Evolutionary conservation across 805 yeast genomes (phyloP).

Genomic region (Starmerella scarabaei): DNA sequence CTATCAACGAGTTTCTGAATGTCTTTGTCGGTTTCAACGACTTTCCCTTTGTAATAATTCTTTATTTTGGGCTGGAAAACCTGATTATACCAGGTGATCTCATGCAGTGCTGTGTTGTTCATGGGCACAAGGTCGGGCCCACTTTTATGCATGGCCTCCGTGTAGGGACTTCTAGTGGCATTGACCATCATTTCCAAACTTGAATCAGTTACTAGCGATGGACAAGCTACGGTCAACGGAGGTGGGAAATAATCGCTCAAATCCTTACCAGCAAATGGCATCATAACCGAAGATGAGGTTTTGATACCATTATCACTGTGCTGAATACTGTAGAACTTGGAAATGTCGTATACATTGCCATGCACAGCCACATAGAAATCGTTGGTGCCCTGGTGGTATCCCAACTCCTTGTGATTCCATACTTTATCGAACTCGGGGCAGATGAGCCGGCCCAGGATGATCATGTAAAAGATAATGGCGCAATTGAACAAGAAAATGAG

Average conservation of each 20-base stretch:
- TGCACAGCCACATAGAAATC: conserved; percentile 31
- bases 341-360: conserved; percentile 32
- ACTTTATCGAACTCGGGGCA: conserved; percentile 33
- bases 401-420: conserved; percentile 30
- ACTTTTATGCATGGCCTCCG: conserved; percentile 26
- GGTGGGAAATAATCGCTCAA: conserved; percentile 31
- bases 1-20: conserved; percentile 19
- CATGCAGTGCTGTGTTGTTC: conserved; percentile 26
- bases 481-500: conserved; percentile 29
- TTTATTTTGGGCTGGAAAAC: conserved; percentile 27
- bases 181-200: conserved; percentile 25
- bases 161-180: conserved; percentile 22
- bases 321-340: conserved; percentile 30
- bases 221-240: conserved; percentile 31
- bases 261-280: conserved; percentile 31
- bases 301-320: conserved; percentile 31
- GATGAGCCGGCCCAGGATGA: conserved; percentile 28
- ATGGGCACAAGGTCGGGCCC: conserved; percentile 25
- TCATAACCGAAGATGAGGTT: conserved; percentile 27
- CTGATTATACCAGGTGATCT: conserved; percentile 29
- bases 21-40: conserved; percentile 26
- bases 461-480: conserved; percentile 33
- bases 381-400: conserved; percentile 27
- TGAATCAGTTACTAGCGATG: conserved; percentile 27
- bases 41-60: conserved; percentile 28